Conservation (phyloP, 345 rosid genomes). For the Boechera stricta region DNA sequence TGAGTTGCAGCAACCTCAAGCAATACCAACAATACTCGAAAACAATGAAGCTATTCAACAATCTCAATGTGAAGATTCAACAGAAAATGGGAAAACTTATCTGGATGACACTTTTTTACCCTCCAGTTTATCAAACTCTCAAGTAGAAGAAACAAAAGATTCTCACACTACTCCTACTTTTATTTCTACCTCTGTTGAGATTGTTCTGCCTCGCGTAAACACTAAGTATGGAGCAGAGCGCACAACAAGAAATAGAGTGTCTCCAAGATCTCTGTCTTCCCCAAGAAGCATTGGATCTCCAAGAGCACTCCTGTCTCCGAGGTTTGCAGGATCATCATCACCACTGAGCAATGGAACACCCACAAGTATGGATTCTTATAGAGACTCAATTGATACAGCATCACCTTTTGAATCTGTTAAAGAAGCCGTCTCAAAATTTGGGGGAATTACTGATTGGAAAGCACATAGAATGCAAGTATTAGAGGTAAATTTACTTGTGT, state of each 20-base stretch:
- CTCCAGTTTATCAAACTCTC: constrained; percentile 30
- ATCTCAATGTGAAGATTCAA: constrained; percentile 21
- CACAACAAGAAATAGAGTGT: constrained; percentile 35
- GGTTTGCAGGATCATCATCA: constrained; percentile 44
- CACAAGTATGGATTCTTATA: constrained; percentile 44
- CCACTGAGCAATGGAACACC: constrained; percentile 46
- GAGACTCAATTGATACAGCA: constrained; percentile 77
- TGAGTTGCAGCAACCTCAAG: constrained; percentile 38
- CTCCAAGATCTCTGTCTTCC: constrained; percentile 40
- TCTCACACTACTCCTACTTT: constrained; percentile 11
- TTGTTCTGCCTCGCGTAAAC: constrained; percentile 50
- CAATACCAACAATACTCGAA: constrained; percentile 13
- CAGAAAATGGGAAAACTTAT: constrained; percentile 36
- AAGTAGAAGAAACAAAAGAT: constrained; percentile 30
- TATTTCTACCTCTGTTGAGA: constrained; percentile 25
- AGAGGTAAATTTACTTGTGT: constrained; percentile 58
- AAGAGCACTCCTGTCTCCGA: constrained; percentile 43
- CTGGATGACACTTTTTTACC: constrained; percentile 42
- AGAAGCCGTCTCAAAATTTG: constrained; percentile 94
- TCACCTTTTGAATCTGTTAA: constrained; percentile 95
- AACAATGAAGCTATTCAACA: constrained; percentile 27
- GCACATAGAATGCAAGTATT: constrained; percentile 79
- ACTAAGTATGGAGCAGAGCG: constrained; percentile 39
- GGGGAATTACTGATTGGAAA: constrained; percentile 98
- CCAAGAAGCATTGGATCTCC: constrained; percentile 45